These are phyloP conservation scores for Podospora bellae-mahoneyi DNA, from an alignment of 495 filamentous ascomycete genomes.

Conservation along the genomic window DNA sequence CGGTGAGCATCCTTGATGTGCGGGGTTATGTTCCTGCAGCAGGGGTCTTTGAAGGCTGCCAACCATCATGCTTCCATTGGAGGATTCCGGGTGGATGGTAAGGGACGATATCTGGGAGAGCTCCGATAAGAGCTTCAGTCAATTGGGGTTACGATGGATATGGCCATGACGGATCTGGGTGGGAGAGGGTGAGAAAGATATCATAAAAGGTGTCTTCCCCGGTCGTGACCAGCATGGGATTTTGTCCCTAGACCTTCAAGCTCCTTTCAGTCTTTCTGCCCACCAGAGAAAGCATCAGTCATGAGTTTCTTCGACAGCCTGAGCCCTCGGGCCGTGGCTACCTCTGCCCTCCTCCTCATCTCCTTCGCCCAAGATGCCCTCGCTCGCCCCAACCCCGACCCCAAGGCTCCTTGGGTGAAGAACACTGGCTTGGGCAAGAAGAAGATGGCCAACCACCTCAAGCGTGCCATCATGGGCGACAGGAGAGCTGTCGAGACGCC, in stretches of 20 bases:
- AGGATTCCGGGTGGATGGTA: background rate
- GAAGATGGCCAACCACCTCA: conserved; percentile 26
- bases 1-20: too few species aligned
- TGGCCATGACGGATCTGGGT: background rate
- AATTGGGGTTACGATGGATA: background rate
- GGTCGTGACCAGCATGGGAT: background rate
- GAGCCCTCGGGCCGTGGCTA: conserved; percentile 24
- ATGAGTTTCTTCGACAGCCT: conserved; percentile 27
- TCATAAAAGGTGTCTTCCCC: background rate
- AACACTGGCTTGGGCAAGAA: conserved; percentile 20
- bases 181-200: background rate
- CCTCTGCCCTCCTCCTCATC: conserved; percentile 23
- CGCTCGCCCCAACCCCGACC: conserved; percentile 22
- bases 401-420: conserved; percentile 21
- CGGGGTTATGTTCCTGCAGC: background rate
- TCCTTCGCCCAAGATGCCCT: conserved; percentile 23
- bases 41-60: background rate
- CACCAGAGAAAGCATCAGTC: conserved; percentile 1
- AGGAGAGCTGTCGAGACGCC: conserved; percentile 11
- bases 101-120: background rate
- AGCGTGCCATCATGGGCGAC: conserved; percentile 24
- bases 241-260: background rate
- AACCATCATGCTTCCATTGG: background rate
- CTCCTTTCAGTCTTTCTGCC: background rate
- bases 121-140: background rate